Evolutionary conservation across 2,329 filamentous ascomycete species (phyloP).

Genomic region (Trichoderma atrobrunneum): DNA sequence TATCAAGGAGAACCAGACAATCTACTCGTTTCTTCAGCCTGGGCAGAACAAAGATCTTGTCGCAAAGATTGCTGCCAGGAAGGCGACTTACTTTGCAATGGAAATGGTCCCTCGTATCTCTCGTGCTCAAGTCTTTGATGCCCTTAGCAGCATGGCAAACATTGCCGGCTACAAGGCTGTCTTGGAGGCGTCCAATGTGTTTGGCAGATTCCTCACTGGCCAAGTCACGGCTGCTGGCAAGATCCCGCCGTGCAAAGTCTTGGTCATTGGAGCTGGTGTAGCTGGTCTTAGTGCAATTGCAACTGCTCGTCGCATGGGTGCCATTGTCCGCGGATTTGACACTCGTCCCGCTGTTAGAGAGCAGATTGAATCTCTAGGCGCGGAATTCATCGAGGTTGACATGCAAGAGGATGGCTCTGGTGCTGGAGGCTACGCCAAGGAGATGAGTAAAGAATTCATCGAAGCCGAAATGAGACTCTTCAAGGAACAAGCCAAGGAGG

Average conservation of each 20-base stretch:
- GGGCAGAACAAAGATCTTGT: constrained; percentile 75
- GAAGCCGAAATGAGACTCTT: constrained; percentile 92
- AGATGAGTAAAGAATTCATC: constrained; percentile 92
- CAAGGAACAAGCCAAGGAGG: constrained; percentile 79
- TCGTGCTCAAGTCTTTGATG: constrained; percentile 83
- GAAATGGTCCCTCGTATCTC: constrained; percentile 90
- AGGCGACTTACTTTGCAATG: constrained; percentile 82
- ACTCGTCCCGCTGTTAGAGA: constrained; percentile 85
- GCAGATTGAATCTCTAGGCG: constrained; percentile 85
- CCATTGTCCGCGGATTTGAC: constrained; percentile 87
- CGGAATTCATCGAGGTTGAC: constrained; percentile 85
- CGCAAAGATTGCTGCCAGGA: constrained; percentile 66
- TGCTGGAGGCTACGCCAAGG: constrained; percentile 84
- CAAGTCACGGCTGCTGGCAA: constrained; percentile 88
- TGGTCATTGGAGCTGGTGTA: constrained; percentile 87
- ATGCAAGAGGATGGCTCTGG: constrained; percentile 81
- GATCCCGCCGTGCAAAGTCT: constrained; percentile 85
- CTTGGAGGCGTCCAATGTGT: constrained; percentile 83
- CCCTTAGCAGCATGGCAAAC: constrained; percentile 88
- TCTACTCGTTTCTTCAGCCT: constrained; percentile 83
- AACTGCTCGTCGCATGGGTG: constrained; percentile 79
- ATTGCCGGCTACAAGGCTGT: constrained; percentile 93
- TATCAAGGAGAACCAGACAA: constrained; percentile 66
- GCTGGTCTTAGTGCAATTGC: constrained; percentile 86
- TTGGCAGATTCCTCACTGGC: constrained; percentile 82